Conservation (phyloP, 2,329 filamentous ascomycete species). For the Helotiales sp. region DNA sequence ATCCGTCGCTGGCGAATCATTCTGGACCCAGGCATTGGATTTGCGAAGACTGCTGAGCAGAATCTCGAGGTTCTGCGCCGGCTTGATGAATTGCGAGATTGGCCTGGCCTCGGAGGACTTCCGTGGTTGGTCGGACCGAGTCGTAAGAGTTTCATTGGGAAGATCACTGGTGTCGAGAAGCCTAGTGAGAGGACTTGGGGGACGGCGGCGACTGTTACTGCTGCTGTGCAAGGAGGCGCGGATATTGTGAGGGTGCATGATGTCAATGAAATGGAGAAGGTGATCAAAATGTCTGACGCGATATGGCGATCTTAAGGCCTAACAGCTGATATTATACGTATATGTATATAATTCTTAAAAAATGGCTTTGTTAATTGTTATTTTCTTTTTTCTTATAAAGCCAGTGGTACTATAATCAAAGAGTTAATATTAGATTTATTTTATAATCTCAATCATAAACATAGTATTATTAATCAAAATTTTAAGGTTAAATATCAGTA, state of each 20-base stretch:
- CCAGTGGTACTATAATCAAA: too few species aligned
- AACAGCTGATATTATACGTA: neutral
- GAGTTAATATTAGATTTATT: too few species aligned
- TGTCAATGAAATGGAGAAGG: slow-evolving; percentile 82
- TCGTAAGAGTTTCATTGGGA: slow-evolving; percentile 87
- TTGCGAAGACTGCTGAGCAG: slow-evolving; percentile 82
- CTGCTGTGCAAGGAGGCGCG: slow-evolving; percentile 83
- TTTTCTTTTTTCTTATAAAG: too few species aligned
- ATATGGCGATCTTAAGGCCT: slow-evolving; percentile 66
- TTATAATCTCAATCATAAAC: too few species aligned
- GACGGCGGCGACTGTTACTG: slow-evolving; percentile 85
- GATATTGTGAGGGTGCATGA: slow-evolving; percentile 95
- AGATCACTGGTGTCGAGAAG: slow-evolving; percentile 75
- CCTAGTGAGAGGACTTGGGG: slow-evolving; percentile 78
- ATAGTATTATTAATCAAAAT: too few species aligned
- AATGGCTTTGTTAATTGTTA: too few species aligned
- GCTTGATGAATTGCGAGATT: slow-evolving; percentile 66
- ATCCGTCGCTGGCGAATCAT: slow-evolving; percentile 93
- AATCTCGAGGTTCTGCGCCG: slow-evolving; percentile 80
- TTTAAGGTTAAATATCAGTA: too few species aligned
- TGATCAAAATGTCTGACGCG: slow-evolving; percentile 89
- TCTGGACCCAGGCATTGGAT: slow-evolving; percentile 91
- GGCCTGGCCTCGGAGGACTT: slow-evolving; percentile 68
- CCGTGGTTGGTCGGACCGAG: slow-evolving; percentile 92
- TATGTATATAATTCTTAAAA: neutral